Evolutionary conservation across 164 flowering plant species (phyloP).

Genomic region (Nymphaea thermarum): DNA sequence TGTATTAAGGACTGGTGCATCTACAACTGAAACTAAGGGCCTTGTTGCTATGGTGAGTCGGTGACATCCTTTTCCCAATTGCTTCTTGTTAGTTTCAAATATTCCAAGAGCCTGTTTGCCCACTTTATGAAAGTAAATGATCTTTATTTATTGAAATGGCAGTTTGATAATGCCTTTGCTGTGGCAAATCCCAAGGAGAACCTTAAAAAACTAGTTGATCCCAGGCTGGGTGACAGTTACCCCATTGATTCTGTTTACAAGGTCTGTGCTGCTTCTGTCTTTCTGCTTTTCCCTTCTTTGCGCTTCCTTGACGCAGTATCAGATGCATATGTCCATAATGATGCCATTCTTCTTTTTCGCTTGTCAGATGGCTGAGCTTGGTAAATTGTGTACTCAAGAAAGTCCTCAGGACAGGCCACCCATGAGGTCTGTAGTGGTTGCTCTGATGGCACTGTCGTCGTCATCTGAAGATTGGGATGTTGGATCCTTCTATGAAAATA

Average conservation of each 20-base stretch:
- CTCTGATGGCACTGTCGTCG: conserved; percentile 72
- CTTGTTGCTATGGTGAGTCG: conserved; percentile 63
- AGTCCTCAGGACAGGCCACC: conserved; percentile 73
- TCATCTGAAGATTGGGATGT: conserved; percentile 72
- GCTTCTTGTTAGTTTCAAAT: background rate
- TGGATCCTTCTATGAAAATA: conserved; percentile 61
- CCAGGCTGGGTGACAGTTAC: conserved; percentile 57
- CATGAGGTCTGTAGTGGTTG: conserved; percentile 80
- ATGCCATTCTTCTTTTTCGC: background rate
- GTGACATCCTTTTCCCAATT: background rate
- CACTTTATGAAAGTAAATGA: background rate
- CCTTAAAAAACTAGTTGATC: conserved; percentile 49
- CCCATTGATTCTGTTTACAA: conserved; percentile 57
- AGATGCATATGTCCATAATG: background rate
- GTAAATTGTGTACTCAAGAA: conserved; percentile 73
- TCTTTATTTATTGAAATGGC: conserved; percentile 9
- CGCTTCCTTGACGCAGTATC: background rate
- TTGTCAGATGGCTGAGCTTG: conserved; percentile 63
- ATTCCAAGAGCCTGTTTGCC: background rate
- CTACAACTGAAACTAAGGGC: conserved; percentile 48
- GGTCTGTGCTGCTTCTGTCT: conserved; percentile 18
- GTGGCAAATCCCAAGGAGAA: conserved; percentile 38
- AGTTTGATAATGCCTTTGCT: conserved; percentile 69
- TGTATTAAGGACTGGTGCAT: conserved; percentile 37
- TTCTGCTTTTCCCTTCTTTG: background rate